Evolutionary conservation across 805 yeast species (phyloP), one percentile per base, ranked within the genome.

Genomic region (Tetrapisispora phaffii): DNA sequence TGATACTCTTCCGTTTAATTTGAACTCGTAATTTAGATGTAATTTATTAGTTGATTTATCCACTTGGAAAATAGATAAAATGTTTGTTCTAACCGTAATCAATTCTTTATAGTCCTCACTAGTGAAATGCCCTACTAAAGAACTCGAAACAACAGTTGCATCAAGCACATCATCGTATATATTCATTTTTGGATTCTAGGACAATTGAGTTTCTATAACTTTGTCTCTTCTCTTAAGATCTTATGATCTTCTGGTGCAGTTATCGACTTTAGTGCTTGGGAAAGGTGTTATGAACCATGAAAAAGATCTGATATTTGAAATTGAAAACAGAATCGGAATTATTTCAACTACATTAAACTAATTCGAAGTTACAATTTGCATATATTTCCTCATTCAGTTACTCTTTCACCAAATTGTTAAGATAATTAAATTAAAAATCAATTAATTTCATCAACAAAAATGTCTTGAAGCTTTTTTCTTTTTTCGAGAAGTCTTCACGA

Each of bases 151-250:
- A 52, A 79, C 75, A 1, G 94, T 71, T 2, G 96, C 94, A 52
- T 77, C 83, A 40, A 84, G 71, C 52, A 87, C 71, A 60, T 84
- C 87, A 51, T 82, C 79, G 62, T 83, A 85, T 15, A 83, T 82
- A 55, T 86, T 86, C 96, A 87, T 87, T n/a, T 26, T n/a, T 2
- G 12, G 5, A 13, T n/a, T n/a, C 7, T 16, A 9, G 13, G 7
- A 32, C 19, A 32, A 9, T 9, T 26, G 8, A 9, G 29, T 26
- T 26, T 26, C 12, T 26, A 26, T n/a, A n/a, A n/a, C n/a, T n/a
- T n/a, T n/a, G n/a, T n/a, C n/a, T n/a, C n/a, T n/a, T n/a, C n/a
- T n/a, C n/a, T n/a, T n/a, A n/a, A n/a, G n/a, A n/a, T n/a, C n/a
- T n/a, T n/a, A n/a, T n/a, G n/a, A n/a, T n/a, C n/a, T n/a, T n/a